Percentiles rank a stretch among this genome's conserved stretches.
phyloP scores from a whole-genome alignment of 805 yeast species.

The Wickerhamiella australiensis region DNA sequence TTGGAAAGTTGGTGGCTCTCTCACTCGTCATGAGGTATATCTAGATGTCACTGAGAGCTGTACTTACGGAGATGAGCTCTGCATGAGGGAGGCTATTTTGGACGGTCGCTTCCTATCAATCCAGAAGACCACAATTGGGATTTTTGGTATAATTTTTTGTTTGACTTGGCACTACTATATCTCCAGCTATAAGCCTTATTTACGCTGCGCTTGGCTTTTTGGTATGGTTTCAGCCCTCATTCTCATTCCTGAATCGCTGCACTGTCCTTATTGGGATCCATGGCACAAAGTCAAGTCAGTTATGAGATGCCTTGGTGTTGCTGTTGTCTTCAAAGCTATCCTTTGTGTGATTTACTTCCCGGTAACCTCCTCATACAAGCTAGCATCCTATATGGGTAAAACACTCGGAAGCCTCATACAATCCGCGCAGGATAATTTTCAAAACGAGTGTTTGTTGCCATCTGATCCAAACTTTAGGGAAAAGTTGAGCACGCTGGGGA shows the following conservation, averaged over 20 bases:
- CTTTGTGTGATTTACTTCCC: neutral
- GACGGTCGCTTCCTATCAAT: neutral
- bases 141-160: constrained; percentile 1
- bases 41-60: neutral
- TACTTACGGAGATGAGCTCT: neutral
- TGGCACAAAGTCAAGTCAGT: neutral
- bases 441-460: neutral
- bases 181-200: neutral
- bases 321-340: neutral
- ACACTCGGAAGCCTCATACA: neutral
- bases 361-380: neutral
- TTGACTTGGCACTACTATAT: constrained; percentile 2
- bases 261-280: constrained; percentile 3
- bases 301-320: neutral
- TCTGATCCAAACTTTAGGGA: neutral
- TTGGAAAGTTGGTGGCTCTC: neutral
- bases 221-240: constrained; percentile 3
- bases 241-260: neutral
- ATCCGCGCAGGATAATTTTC: neutral
- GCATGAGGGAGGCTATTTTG: neutral
- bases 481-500: neutral
- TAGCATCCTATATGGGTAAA: neutral
- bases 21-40: neutral
- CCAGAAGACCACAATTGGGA: neutral
- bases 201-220: neutral